These are phyloP conservation scores for Epichloe festucae DNA, from an alignment of 2,329 filamentous ascomycete species.

Conservation along the genomic window DNA sequence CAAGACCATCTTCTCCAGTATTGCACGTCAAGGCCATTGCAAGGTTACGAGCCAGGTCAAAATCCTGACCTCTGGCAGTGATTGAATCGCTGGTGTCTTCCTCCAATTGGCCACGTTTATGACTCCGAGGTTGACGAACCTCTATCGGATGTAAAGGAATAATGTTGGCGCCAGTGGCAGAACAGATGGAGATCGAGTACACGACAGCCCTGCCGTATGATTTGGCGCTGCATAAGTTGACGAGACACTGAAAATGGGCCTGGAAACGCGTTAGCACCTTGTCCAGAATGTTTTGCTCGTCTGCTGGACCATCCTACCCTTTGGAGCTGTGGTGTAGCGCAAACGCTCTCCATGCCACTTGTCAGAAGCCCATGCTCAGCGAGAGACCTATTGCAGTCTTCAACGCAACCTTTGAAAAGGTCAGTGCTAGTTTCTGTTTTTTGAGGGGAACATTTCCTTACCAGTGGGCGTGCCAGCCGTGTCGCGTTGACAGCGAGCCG, in stretches of 20 bases:
- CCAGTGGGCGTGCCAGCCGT: not conserved
- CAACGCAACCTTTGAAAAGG: slow-evolving; percentile 9
- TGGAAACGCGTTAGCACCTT: slow-evolving; percentile 9
- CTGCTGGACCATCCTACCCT: not conserved
- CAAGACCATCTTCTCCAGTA: slow-evolving; percentile 19
- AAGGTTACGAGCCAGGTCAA: slow-evolving; percentile 12
- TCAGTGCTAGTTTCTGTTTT: not conserved
- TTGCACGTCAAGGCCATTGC: slow-evolving; percentile 16
- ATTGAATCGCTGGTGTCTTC: not conserved
- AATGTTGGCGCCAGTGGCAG: slow-evolving; percentile 14
- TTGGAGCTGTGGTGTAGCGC: slow-evolving; percentile 6
- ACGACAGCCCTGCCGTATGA: slow-evolving; percentile 19
- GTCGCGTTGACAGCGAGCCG: slow-evolving; percentile 3
- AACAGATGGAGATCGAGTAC: slow-evolving; percentile 15
- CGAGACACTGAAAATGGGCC: slow-evolving; percentile 20
- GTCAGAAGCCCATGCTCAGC: slow-evolving; percentile 7
- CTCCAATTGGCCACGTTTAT: slow-evolving; percentile 2
- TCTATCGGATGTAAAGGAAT: slow-evolving; percentile 19
- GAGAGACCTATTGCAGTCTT: slow-evolving; percentile 10
- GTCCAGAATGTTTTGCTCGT: not conserved
- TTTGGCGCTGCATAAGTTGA: slow-evolving; percentile 13
- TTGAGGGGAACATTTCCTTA: not conserved
- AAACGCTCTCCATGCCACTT: slow-evolving; percentile 9
- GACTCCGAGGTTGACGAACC: slow-evolving; percentile 5
- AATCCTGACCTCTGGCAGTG: not conserved